Conservation (phyloP, 2,329 filamentous ascomycete genomes). For the Monosporascus sp. region DNA sequence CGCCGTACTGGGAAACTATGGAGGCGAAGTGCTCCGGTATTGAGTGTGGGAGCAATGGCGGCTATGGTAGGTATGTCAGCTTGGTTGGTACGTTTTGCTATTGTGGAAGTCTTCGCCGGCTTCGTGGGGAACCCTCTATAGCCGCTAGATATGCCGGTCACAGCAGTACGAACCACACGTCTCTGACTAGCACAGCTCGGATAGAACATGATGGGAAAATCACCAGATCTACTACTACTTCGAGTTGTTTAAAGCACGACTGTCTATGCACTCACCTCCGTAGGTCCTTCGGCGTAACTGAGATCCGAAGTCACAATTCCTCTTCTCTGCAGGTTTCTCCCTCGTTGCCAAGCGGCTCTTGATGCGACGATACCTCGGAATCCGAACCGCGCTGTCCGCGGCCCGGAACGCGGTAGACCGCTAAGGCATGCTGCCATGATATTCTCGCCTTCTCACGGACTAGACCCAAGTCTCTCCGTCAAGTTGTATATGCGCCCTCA, state of each 20-base stretch:
- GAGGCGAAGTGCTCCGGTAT: conserved; percentile 67
- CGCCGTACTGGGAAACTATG: conserved; percentile 59
- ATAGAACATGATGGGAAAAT: too few relatives aligned
- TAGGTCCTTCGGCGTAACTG: conserved; percentile 28
- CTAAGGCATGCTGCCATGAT: neutral
- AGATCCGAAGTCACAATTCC: conserved; percentile 19
- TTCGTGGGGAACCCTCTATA: too few relatives aligned
- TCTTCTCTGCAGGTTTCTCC: conserved; percentile 8
- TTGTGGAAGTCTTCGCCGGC: too few relatives aligned
- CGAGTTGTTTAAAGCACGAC: conserved; percentile 2
- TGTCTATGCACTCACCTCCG: conserved; percentile 22
- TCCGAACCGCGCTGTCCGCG: neutral
- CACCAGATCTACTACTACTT: too few relatives aligned
- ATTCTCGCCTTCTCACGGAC: neutral
- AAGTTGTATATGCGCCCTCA: neutral
- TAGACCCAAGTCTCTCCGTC: too few relatives aligned
- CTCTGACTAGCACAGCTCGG: neutral
- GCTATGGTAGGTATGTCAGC: conserved; percentile 36
- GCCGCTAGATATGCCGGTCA: neutral
- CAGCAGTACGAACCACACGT: neutral
- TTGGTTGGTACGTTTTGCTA: too few relatives aligned
- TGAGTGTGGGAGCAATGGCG: conserved; percentile 60
- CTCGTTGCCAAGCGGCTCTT: neutral
- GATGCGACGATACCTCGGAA: neutral
- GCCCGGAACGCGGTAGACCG: neutral